Evolutionary conservation across 768 basidiomycete species (phyloP).

Genomic region (Rhodosporidiobolus sp.): DNA sequence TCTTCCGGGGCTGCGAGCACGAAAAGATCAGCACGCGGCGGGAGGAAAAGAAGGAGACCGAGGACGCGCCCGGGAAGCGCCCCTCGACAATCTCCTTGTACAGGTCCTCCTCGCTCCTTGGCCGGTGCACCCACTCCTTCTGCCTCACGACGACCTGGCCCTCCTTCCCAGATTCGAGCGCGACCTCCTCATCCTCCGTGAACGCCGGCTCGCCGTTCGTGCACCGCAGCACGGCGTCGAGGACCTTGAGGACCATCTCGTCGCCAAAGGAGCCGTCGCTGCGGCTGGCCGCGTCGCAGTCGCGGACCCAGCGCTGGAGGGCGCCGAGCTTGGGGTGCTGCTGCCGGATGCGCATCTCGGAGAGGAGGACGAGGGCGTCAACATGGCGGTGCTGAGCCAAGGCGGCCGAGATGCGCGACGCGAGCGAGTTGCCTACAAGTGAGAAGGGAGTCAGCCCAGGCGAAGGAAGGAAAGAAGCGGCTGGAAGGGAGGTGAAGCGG

Average conservation of each 20-base stretch:
- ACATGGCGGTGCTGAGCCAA: constrained; percentile 54
- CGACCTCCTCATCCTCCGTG: neutral
- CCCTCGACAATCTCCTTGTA: constrained; percentile 25
- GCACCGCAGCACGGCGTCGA: constrained; percentile 57
- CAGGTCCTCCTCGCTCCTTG: neutral
- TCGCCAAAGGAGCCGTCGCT: constrained; percentile 53
- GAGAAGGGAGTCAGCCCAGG: neutral
- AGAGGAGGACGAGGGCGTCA: constrained; percentile 58
- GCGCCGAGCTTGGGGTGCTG: constrained; percentile 58
- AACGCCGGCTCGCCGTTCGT: constrained; percentile 37
- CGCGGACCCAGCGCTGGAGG: constrained; percentile 60
- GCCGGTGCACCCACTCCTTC: constrained; percentile 13
- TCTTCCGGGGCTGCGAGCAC: neutral
- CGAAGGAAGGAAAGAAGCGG: neutral
- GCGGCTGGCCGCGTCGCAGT: constrained; percentile 58
- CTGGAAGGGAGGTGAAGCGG: too few species aligned
- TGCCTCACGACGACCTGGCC: constrained; percentile 12
- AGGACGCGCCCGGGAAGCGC: constrained; percentile 8
- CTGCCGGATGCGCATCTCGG: constrained; percentile 56
- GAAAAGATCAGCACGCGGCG: neutral
- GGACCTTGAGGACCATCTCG: constrained; percentile 54
- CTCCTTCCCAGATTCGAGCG: neutral
- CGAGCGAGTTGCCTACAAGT: constrained; percentile 25
- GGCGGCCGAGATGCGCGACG: constrained; percentile 46
- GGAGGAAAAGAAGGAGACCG: too few species aligned